phyloP scores from a whole-genome alignment of 2,329 filamentous ascomycete species.

The Aspergillus latus region DNA sequence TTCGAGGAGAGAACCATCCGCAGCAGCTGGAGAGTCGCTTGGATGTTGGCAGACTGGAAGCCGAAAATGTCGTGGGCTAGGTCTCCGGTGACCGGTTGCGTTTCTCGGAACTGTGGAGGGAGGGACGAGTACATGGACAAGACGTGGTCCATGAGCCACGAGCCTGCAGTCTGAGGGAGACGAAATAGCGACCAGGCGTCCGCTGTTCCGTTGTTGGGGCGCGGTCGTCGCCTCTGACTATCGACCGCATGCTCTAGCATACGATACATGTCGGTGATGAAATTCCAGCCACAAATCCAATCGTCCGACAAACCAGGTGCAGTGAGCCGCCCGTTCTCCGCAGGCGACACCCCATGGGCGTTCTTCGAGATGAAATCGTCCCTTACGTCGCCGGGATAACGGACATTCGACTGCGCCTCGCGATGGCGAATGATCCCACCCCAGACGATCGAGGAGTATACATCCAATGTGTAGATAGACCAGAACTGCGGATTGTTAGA shows the following conservation, averaged over 20 bases:
- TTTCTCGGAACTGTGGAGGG: conserved; percentile 1
- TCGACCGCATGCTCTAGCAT: conserved; percentile 5
- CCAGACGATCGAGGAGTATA: conserved; percentile 10
- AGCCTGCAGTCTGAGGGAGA: not conserved
- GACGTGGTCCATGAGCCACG: conserved; percentile 9
- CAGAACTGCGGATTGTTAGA: conserved; percentile 2
- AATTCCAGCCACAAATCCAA: conserved; percentile 8
- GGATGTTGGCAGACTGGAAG: conserved; percentile 8
- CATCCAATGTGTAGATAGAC: conserved; percentile 8
- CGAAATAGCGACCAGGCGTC: conserved; percentile 4
- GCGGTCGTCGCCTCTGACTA: not conserved
- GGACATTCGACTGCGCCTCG: conserved; percentile 5
- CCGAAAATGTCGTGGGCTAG: conserved; percentile 7
- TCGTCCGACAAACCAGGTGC: not conserved
- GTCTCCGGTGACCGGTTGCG: conserved; percentile 1
- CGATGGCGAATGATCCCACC: conserved; percentile 3
- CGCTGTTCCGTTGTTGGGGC: not conserved
- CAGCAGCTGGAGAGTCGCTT: conserved; percentile 8
- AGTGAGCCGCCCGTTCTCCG: not conserved
- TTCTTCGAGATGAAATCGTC: conserved; percentile 1
- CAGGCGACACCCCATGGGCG: not conserved
- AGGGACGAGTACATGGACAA: not conserved
- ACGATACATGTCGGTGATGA: conserved; percentile 7
- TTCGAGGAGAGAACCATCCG: conserved; percentile 8
- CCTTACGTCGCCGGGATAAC: not conserved